Percentiles rank a stretch among this genome's conserved stretches.
Conservation (phyloP, 2,329 filamentous ascomycete species). For the Sclerotiophoma versabilis region DNA sequence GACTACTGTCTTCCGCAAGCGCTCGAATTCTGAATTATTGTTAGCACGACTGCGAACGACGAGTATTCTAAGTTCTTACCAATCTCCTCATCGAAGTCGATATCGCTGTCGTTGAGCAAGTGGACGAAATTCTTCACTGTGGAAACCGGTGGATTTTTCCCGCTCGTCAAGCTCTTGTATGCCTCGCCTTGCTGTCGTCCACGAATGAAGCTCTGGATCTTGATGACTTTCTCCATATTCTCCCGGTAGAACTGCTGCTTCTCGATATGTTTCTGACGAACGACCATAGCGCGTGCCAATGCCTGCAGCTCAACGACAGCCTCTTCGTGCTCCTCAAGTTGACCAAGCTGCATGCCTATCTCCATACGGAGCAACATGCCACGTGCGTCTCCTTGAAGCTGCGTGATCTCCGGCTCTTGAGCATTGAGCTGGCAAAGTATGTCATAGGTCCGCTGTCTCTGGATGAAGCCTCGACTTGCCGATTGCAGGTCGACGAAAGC, state of each 20-base stretch:
- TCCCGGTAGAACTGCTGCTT: slow-evolving; percentile 89
- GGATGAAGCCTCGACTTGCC: slow-evolving; percentile 69
- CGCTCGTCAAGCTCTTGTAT: slow-evolving; percentile 94
- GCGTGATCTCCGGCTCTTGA: slow-evolving; percentile 69
- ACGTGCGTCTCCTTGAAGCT: slow-evolving; percentile 77
- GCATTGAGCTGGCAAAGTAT: slow-evolving; percentile 75
- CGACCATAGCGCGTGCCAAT: slow-evolving; percentile 72
- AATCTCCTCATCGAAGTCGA: slow-evolving; percentile 98
- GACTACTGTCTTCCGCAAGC: slow-evolving; percentile 92
- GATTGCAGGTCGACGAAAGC: slow-evolving; percentile 71
- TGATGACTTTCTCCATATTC: slow-evolving; percentile 99
- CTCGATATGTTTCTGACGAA: slow-evolving; percentile 78
- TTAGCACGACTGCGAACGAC: slow-evolving; percentile 22
- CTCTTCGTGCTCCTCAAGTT: slow-evolving; percentile 86
- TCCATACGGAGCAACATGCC: slow-evolving; percentile 80
- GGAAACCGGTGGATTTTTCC: slow-evolving; percentile 94
- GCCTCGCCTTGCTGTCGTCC: slow-evolving; percentile 96
- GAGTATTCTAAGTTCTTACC: slow-evolving; percentile 38
- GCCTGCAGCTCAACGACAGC: slow-evolving; percentile 77
- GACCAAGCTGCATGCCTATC: slow-evolving; percentile 75
- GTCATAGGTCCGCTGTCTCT: slow-evolving; percentile 65
- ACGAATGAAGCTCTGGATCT: slow-evolving; percentile 95
- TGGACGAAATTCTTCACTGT: slow-evolving; percentile 99
- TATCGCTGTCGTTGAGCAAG: slow-evolving; percentile 95
- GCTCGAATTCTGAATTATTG: slow-evolving; percentile 75